Evolutionary conservation across 176 grass and related monocot species (phyloP), one percentile per base, ranked within the genome.

Genomic region (Musa schizocarpa): DNA sequence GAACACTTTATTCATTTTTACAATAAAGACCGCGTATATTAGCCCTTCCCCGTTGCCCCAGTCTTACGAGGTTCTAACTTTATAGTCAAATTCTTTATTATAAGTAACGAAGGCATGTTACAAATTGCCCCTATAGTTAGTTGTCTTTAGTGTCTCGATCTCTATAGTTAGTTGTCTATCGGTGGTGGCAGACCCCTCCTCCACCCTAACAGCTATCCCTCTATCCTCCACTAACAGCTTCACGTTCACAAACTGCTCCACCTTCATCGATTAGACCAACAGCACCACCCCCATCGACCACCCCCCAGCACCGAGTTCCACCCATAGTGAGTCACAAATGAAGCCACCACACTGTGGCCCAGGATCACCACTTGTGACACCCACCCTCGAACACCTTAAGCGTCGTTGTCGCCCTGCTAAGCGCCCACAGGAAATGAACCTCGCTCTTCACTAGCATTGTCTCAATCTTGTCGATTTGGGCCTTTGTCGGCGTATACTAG

Each of bases 341-440:
- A 19, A 11, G 21, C 72, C 14, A 57, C 22, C 5, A 17, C 9
- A 2, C 7, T 22, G 13, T 57, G 53, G 72, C 23, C 17, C 11
- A 74, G 23, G 7, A 74, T 50, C 13, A 7, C 53, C 9, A 26
- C 72, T 21, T 58, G 24, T 1, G 52, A 10, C 12, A 10, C 24
- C 72, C 72, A 74, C 9, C n/a, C 20, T 11, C 51, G 65, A 25
- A 17, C 25, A 23, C 76, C 77, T 74, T 68, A 22, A 82, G 73
- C 12, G 84, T 73, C 73, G 13, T 0, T 3, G 63, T 53, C 72
- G 65, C 66, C 80, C 4, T 52, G 83, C 78, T 2, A 74, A 88
- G 9, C 63, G 20, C 2, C 86, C 75, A 65, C 1, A 65, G 23
- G 75, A 84, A 88, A 27, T 81, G 69, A 27, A 78, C 69, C 10